Evolutionary conservation across 495 filamentous ascomycete genomes (phyloP).

Genomic region (Chaetomium cochliodes): DNA sequence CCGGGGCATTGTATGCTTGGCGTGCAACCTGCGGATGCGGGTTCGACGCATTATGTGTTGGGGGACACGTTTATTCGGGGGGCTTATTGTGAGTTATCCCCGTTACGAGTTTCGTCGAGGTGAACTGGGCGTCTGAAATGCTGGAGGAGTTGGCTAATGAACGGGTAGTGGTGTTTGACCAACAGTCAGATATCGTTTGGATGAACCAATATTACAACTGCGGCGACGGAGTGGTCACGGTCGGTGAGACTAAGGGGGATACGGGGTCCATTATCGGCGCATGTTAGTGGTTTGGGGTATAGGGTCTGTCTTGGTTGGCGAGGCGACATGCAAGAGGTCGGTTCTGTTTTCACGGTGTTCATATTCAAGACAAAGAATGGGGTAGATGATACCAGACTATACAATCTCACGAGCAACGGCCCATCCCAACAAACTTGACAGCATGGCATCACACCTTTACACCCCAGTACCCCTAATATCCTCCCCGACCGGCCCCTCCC

Average conservation of each 20-base stretch:
- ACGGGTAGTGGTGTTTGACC: constrained; percentile 46
- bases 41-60: constrained; percentile 38
- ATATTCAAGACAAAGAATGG: not conserved
- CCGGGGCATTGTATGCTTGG: constrained; percentile 43
- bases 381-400: not conserved
- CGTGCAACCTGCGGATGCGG: constrained; percentile 41
- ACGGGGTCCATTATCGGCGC: constrained; percentile 27
- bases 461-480: not conserved
- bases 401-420: not conserved
- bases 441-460: not conserved
- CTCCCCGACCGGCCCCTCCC: constrained; percentile 37
- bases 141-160: constrained; percentile 8
- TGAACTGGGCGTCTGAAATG: not conserved
- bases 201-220: constrained; percentile 49
- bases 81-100: constrained; percentile 42
- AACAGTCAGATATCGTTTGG: constrained; percentile 46
- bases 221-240: constrained; percentile 35
- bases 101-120: not conserved
- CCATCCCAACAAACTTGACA: not conserved
- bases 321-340: too few relatives aligned
- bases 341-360: not conserved
- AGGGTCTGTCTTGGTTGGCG: not conserved
- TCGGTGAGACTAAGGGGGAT: constrained; percentile 28
- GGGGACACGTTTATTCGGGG: constrained; percentile 47
- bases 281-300: constrained; percentile 19